A percentile compares a stretch with the other conserved stretches of the same genome.
Conservation (phyloP, 768 basidiomycete genomes). For the Leccinellum luteum region DNA sequence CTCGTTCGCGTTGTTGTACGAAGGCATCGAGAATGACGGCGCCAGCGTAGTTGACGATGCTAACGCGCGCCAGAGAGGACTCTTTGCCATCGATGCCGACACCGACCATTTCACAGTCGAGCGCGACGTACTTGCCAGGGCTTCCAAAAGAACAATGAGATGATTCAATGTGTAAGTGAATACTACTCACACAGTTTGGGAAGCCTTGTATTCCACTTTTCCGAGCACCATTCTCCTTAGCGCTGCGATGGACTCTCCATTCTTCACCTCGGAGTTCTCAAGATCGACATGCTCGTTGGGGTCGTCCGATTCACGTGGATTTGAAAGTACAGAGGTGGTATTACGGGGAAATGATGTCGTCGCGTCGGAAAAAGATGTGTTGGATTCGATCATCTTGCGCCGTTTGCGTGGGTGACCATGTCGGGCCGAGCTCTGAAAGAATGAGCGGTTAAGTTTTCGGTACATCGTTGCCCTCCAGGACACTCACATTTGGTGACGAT, state of each 20-base stretch:
- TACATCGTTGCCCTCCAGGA: neutral
- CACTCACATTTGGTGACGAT: conserved; percentile 51
- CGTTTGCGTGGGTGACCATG: conserved; percentile 15
- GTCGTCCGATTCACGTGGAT: neutral
- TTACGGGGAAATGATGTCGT: conserved; percentile 2
- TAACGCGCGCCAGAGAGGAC: conserved; percentile 15
- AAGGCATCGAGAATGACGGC: conserved; percentile 78
- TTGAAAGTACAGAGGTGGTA: conserved; percentile 2
- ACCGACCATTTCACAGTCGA: conserved; percentile 68
- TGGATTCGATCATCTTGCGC: conserved; percentile 17
- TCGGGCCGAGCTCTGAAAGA: conserved; percentile 5
- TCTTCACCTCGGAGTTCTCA: conserved; percentile 33
- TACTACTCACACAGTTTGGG: conserved; percentile 44
- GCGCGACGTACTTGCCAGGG: conserved; percentile 71
- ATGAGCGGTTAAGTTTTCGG: neutral
- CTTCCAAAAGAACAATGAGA: conserved; percentile 32
- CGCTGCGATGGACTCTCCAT: conserved; percentile 45
- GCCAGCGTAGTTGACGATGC: conserved; percentile 84
- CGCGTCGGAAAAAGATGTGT: neutral
- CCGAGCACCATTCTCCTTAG: conserved; percentile 57
- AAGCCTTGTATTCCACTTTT: conserved; percentile 36
- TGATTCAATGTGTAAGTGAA: neutral
- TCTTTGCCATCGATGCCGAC: conserved; percentile 13
- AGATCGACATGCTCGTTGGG: conserved; percentile 15
- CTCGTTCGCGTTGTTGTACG: conserved; percentile 81